Evolutionary conservation across 148 eudicot genomes (phyloP).

Genomic region (Simmondsia chinensis): DNA sequence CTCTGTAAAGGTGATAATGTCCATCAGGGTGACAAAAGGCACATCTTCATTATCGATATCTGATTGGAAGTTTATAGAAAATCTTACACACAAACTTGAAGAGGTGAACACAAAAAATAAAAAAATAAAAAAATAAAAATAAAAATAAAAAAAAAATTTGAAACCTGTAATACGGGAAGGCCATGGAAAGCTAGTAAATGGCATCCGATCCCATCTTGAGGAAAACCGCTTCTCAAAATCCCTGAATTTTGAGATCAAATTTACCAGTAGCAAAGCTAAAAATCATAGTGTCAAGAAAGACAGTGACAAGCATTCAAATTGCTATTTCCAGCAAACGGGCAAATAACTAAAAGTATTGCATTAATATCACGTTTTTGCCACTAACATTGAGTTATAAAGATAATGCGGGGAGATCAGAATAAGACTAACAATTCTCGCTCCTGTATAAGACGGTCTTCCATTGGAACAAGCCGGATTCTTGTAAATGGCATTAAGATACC

Average conservation of each 20-base stretch:
- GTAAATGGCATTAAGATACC: conserved; percentile 53
- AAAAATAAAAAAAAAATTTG: not conserved
- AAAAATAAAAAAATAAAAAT: not conserved
- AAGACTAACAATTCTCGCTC: conserved; percentile 45
- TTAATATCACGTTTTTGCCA: not conserved
- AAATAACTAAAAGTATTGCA: too few relatives aligned
- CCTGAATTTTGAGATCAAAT: too few relatives aligned
- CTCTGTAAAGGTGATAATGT: conserved; percentile 52
- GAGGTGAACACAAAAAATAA: not conserved
- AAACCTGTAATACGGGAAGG: conserved; percentile 62
- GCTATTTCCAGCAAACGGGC: too few relatives aligned
- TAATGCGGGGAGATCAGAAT: not conserved
- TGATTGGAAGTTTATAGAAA: conserved; percentile 10
- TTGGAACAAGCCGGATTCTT: conserved; percentile 47
- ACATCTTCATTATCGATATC: conserved; percentile 52
- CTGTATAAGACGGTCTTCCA: conserved; percentile 39
- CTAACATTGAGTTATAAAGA: not conserved
- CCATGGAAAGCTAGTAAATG: conserved; percentile 69
- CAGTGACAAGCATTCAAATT: too few relatives aligned
- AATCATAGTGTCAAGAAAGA: conserved; percentile 3
- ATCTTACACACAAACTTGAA: not conserved
- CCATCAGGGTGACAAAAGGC: conserved; percentile 66
- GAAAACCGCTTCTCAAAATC: conserved; percentile 35
- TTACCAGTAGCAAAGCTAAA: too few relatives aligned
- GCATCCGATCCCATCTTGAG: conserved; percentile 59